These are phyloP conservation scores for Limonomyces culmigenus DNA, from an alignment of 1,284 basidiomycete genomes.

Conservation along the genomic window DNA sequence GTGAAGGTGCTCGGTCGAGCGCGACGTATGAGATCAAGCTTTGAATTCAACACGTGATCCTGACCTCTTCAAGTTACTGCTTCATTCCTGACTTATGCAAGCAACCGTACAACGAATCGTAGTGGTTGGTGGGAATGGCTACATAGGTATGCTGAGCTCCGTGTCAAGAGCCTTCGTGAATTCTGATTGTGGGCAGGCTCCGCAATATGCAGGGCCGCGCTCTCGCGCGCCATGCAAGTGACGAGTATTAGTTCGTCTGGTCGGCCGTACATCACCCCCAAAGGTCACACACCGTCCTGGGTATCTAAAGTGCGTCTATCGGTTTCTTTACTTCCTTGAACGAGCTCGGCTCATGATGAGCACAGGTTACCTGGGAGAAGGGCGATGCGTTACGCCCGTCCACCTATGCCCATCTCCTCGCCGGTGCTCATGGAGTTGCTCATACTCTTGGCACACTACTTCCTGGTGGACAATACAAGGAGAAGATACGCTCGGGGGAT, in stretches of 20 bases:
- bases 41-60: too few relatives aligned
- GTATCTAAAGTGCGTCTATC: constrained; percentile 44
- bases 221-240: constrained; percentile 74
- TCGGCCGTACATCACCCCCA: constrained; percentile 69
- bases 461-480: constrained; percentile 74
- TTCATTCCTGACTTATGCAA: too few relatives aligned
- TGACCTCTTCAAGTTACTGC: too few relatives aligned
- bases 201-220: constrained; percentile 75
- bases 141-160: constrained; percentile 48
- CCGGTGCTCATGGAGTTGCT: constrained; percentile 61
- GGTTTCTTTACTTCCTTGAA: constrained; percentile 6
- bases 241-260: constrained; percentile 86
- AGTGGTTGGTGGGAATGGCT: constrained; percentile 90
- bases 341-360: constrained; percentile 1
- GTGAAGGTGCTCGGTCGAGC: too few relatives aligned
- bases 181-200: constrained; percentile 42
- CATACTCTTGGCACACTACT: constrained; percentile 92
- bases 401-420: constrained; percentile 55
- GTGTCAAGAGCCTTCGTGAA: not conserved
- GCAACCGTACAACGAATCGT: constrained; percentile 44
- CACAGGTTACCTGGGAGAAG: constrained; percentile 67
- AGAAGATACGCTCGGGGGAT: constrained; percentile 40
- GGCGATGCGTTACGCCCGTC: constrained; percentile 68
- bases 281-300: constrained; percentile 85
- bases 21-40: too few relatives aligned